These are phyloP conservation scores for Venturia oleaginea DNA, from an alignment of 2,329 filamentous ascomycete species.

Conservation along the genomic window DNA sequence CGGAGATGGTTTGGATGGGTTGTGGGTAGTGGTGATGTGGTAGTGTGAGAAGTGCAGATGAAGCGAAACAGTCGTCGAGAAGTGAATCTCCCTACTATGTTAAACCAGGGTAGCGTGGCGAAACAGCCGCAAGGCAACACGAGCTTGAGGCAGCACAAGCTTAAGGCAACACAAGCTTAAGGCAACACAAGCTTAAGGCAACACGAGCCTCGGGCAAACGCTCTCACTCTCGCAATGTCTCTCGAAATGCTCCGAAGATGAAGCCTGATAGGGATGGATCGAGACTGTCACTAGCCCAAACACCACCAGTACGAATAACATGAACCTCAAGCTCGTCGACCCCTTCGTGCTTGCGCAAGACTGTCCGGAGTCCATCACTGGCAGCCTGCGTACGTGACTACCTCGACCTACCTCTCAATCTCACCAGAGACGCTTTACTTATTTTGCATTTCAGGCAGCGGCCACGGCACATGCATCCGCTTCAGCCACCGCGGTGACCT, in stretches of 20 bases:
- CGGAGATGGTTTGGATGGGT: neutral
- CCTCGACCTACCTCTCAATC: constrained; percentile 15
- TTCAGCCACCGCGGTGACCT: constrained; percentile 95
- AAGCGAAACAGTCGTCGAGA: neutral
- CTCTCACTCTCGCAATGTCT: neutral
- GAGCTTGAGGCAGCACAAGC: neutral
- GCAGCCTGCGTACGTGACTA: constrained; percentile 60
- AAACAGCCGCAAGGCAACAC: neutral
- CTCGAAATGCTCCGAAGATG: neutral
- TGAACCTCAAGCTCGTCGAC: constrained; percentile 66
- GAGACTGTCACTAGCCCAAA: neutral
- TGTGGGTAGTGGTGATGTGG: neutral
- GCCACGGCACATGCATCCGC: constrained; percentile 59
- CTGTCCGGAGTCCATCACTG: constrained; percentile 83
- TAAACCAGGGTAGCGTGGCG: neutral
- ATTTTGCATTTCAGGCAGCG: constrained; percentile 38
- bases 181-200: neutral
- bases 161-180: too few relatives aligned
- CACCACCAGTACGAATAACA: constrained; percentile 26
- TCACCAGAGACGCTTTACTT: neutral
- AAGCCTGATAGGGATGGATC: neutral
- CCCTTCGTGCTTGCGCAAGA: constrained; percentile 67
- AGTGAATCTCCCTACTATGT: neutral
- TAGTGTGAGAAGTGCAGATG: neutral
- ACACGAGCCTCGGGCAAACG: neutral